Conservation (phyloP, 2,329 filamentous ascomycete species). For the Didymella lethalis region DNA sequence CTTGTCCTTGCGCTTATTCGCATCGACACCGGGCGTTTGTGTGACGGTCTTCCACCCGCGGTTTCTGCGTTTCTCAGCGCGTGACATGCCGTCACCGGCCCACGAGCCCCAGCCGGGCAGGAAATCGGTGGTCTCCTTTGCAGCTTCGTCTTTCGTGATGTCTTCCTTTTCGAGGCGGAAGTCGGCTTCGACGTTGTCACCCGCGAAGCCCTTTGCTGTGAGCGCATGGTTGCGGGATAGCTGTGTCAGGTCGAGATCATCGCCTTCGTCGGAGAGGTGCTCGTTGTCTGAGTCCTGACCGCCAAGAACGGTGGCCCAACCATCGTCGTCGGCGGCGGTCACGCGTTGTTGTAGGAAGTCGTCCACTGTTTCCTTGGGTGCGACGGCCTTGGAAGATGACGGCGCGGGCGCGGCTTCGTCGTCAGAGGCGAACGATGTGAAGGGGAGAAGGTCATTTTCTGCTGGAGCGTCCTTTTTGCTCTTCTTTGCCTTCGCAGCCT, state of each 20-base stretch:
- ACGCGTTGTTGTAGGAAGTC: slow-evolving; percentile 44
- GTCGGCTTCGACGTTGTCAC: slow-evolving; percentile 79
- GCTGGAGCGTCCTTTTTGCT: slow-evolving; percentile 32
- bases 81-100: slow-evolving; percentile 83
- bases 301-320: slow-evolving; percentile 55
- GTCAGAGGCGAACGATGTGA: slow-evolving; percentile 18
- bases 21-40: slow-evolving; percentile 76
- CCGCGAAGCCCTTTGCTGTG: slow-evolving; percentile 85
- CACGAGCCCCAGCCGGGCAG: slow-evolving; percentile 94
- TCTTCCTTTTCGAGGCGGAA: slow-evolving; percentile 83
- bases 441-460: slow-evolving; percentile 27
- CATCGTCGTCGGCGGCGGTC: slow-evolving; percentile 50
- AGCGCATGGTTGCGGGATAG: slow-evolving; percentile 67
- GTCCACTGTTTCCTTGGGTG: slow-evolving; percentile 29
- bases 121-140: slow-evolving; percentile 82
- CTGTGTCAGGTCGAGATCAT: slow-evolving; percentile 51
- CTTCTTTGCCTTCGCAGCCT: slow-evolving; percentile 35
- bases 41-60: slow-evolving; percentile 64
- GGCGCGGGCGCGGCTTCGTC: slow-evolving; percentile 10
- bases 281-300: slow-evolving; percentile 44
- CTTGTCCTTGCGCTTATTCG: slow-evolving; percentile 79
- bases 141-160: slow-evolving; percentile 76
- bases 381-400: not conserved
- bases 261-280: slow-evolving; percentile 48
- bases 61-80: slow-evolving; percentile 65